phyloP scores from a whole-genome alignment of 2,329 filamentous ascomycete genomes.

The Plectosphaerella plurivora region DNA sequence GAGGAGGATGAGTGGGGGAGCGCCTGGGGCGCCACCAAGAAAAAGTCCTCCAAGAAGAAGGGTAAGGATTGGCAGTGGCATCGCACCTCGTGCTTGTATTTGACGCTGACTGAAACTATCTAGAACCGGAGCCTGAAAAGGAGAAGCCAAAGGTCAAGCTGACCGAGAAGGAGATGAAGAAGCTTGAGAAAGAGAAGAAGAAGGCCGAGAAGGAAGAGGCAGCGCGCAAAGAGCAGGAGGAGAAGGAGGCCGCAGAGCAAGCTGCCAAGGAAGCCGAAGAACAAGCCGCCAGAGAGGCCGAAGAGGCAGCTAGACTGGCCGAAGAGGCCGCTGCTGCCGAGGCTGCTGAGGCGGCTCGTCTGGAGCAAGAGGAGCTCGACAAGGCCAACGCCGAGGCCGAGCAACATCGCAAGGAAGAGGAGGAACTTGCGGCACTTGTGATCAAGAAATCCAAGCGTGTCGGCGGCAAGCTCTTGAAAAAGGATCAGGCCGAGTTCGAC shows the following conservation, averaged over 20 bases:
- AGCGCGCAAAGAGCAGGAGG: conserved; percentile 34
- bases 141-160: conserved; percentile 39
- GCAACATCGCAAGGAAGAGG: conserved; percentile 23
- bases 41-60: conserved; percentile 37
- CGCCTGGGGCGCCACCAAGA: conserved; percentile 35
- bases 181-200: conserved; percentile 44
- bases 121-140: conserved; percentile 31
- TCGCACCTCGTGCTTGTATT: no score
- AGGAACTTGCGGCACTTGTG: conserved; percentile 34
- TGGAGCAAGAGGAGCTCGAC: conserved; percentile 18
- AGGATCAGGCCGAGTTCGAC: conserved; percentile 39
- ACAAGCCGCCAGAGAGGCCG: conserved; percentile 16
- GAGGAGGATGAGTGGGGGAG: conserved; percentile 34
- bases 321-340: conserved; percentile 22
- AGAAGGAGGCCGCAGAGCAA: conserved; percentile 21
- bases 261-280: conserved; percentile 16
- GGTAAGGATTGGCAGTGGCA: conserved; percentile 25
- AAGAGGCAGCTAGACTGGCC: conserved; percentile 22
- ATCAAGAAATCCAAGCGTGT: conserved; percentile 46
- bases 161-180: conserved; percentile 45
- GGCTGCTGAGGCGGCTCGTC: conserved; percentile 17
- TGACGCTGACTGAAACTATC: no score
- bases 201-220: conserved; percentile 35
- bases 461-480: conserved; percentile 35
- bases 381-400: conserved; percentile 24